Conservation (phyloP, 2,329 filamentous ascomycete genomes). For the Leptosphaerulina australis region DNA sequence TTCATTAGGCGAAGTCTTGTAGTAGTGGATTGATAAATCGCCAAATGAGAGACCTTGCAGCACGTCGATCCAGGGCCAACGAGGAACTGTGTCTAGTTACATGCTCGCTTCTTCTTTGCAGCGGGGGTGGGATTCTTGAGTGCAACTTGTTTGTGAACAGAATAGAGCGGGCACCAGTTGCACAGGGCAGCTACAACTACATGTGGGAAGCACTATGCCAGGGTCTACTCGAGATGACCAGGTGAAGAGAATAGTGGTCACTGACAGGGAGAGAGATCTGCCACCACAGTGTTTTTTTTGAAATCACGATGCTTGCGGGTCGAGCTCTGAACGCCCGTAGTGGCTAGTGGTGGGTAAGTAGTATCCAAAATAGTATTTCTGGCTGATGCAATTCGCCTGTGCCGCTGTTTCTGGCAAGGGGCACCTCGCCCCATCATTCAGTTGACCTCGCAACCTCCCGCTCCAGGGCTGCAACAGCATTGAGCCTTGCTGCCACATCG, state of each 20-base stretch:
- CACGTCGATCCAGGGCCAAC: constrained; percentile 7
- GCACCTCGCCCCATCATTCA: constrained; percentile 9
- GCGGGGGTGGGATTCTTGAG: constrained; percentile 3
- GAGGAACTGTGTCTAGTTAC: constrained; percentile 4
- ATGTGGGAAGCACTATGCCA: no score
- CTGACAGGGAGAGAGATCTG: constrained; percentile 11
- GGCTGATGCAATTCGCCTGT: constrained; percentile 8
- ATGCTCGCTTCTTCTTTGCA: constrained; percentile 2
- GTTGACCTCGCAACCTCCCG: constrained; percentile 20
- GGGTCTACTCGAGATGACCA: neutral
- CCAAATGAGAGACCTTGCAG: constrained; percentile 2
- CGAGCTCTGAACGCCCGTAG: constrained; percentile 6
- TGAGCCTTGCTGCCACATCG: constrained; percentile 14
- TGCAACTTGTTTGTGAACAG: neutral
- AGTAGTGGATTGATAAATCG: neutral
- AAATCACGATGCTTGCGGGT: constrained; percentile 15
- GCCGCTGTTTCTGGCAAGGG: constrained; percentile 14
- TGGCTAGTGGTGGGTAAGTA: constrained; percentile 5
- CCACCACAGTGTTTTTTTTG: no score
- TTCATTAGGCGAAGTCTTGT: neutral
- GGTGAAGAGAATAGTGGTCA: constrained; percentile 1
- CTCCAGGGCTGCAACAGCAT: constrained; percentile 9
- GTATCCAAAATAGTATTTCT: constrained; percentile 11
- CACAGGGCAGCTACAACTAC: constrained; percentile 1
- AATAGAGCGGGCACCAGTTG: constrained; percentile 1